Percentiles rank a stretch among this genome's conserved stretches.
Conservation (phyloP, 805 yeast species). For the Komagataella populi region DNA sequence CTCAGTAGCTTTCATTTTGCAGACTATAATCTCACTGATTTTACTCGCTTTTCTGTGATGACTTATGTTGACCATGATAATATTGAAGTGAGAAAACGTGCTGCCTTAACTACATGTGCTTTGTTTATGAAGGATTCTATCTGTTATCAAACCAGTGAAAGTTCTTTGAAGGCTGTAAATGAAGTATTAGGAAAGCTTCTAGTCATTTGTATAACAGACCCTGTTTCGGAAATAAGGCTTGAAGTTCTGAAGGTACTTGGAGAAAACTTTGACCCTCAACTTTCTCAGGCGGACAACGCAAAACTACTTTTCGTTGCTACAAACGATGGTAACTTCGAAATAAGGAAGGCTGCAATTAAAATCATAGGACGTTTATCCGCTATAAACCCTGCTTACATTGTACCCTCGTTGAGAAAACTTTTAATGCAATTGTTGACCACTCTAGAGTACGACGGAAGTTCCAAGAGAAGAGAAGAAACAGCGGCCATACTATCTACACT, state of each 20-base stretch:
- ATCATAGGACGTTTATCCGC: conserved; percentile 75
- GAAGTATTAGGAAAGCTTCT: conserved; percentile 73
- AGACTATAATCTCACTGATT: conserved; percentile 69
- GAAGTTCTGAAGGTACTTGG: conserved; percentile 67
- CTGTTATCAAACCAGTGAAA: conserved; percentile 69
- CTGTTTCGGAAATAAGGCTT: conserved; percentile 70
- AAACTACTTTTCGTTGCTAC: conserved; percentile 74
- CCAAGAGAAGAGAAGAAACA: conserved; percentile 69
- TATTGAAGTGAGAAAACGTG: conserved; percentile 67
- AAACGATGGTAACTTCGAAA: conserved; percentile 80
- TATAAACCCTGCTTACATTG: conserved; percentile 90
- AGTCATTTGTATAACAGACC: conserved; percentile 79
- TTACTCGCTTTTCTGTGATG: conserved; percentile 76
- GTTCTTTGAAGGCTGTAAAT: conserved; percentile 71
- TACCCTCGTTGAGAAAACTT: conserved; percentile 82
- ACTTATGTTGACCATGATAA: conserved; percentile 71
- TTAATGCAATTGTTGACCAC: conserved; percentile 77
- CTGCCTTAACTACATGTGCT: conserved; percentile 73
- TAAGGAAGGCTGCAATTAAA: conserved; percentile 64
- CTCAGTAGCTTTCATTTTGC: conserved; percentile 63
- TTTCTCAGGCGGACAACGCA: conserved; percentile 89
- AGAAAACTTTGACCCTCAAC: conserved; percentile 73
- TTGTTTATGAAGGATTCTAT: conserved; percentile 70
- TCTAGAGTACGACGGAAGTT: conserved; percentile 66
- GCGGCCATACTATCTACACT: conserved; percentile 62